These are phyloP conservation scores for Diospyros lotus DNA, from an alignment of 148 eudicot genomes.

Conservation along the genomic window DNA sequence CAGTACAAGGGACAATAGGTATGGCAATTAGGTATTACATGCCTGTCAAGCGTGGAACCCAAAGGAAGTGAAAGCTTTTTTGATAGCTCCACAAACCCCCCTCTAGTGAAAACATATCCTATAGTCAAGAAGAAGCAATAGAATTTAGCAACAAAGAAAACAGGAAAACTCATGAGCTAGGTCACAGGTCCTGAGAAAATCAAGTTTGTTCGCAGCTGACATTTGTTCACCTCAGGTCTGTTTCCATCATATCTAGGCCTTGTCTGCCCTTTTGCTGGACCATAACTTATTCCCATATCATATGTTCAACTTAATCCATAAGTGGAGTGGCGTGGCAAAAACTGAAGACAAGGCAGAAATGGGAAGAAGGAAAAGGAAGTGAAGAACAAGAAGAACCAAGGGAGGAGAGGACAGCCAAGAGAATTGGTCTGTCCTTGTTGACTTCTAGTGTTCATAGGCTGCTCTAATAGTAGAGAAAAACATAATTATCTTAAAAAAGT, in stretches of 20 bases:
- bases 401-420: constrained; percentile 9
- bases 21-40: constrained; percentile 13
- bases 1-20: background rate
- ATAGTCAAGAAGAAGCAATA: constrained; percentile 9
- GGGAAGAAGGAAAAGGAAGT: background rate
- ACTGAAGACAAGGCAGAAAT: background rate
- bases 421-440: background rate
- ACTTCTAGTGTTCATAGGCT: constrained; percentile 1
- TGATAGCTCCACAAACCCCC: constrained; percentile 86
- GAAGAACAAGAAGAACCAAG: background rate
- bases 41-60: constrained; percentile 90
- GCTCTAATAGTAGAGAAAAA: background rate
- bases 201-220: too few species aligned
- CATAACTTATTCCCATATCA: background rate
- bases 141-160: constrained; percentile 3
- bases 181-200: too few species aligned
- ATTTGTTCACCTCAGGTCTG: background rate
- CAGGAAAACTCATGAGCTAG: background rate
- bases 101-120: constrained; percentile 95
- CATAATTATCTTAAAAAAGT: background rate
- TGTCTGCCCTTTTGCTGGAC: background rate
- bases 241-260: background rate
- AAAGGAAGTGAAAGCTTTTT: constrained; percentile 82
- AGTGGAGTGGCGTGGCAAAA: background rate
- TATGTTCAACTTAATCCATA: background rate